These are phyloP conservation scores for Phytophthora megakarya DNA, from an alignment of 352 stramenopile species.

Conservation along the genomic window DNA sequence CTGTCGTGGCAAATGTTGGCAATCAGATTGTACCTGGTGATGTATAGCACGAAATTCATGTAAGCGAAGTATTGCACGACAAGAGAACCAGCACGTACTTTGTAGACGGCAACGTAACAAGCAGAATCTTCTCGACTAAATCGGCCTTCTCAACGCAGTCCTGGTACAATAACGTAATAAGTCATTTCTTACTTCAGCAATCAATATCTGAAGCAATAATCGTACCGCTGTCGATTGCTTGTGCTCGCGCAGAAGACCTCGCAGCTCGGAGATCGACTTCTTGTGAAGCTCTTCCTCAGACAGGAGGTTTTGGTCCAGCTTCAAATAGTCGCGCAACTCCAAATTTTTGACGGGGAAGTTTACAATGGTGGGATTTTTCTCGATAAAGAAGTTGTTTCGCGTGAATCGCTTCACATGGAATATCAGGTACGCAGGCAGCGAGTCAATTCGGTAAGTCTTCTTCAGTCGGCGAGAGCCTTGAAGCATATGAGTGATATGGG, in stretches of 20 bases:
- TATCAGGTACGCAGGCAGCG: slow-evolving; percentile 95
- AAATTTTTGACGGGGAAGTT: slow-evolving; percentile 99
- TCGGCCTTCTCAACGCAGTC: slow-evolving; percentile 84
- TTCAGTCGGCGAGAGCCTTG: slow-evolving; percentile 82
- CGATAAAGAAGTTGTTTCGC: slow-evolving; percentile 97
- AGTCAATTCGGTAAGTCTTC: slow-evolving; percentile 94
- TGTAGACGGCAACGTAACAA: slow-evolving; percentile 58
- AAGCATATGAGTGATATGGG: slow-evolving; percentile 75
- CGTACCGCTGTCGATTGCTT: slow-evolving; percentile 52
- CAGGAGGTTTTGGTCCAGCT: slow-evolving; percentile 51
- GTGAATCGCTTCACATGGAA: slow-evolving; percentile 98
- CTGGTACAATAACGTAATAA: slow-evolving; percentile 24
- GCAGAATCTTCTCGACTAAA: slow-evolving; percentile 69
- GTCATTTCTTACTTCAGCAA: background rate
- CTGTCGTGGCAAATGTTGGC: slow-evolving; percentile 98
- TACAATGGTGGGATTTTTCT: slow-evolving; percentile 99
- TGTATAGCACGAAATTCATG: background rate
- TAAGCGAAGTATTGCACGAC: background rate
- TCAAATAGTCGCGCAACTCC: slow-evolving; percentile 93
- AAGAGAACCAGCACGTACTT: slow-evolving; percentile 46
- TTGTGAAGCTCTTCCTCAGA: slow-evolving; percentile 58
- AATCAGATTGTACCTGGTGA: slow-evolving; percentile 97
- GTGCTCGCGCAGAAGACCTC: slow-evolving; percentile 55
- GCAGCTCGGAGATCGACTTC: slow-evolving; percentile 72
- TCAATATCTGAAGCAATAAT: background rate